Base-by-base conservation (phyloP, 176 grass and related monocot species). In the Aegilops bicornis region DNA sequence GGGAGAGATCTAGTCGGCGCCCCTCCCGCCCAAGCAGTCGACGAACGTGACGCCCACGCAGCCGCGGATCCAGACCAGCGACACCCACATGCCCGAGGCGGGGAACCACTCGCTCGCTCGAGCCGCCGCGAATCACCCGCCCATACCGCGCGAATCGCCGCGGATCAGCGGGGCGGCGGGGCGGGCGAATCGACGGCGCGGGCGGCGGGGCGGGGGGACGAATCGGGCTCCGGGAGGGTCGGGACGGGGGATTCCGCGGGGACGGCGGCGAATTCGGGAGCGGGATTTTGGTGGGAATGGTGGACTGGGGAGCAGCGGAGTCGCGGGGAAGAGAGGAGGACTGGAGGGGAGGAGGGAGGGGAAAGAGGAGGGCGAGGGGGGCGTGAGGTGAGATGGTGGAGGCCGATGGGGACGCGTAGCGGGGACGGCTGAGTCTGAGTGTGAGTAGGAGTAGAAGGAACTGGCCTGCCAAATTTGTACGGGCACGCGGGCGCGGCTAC, bases 21-120 rank as follows among this genome's bases (percentile, higher is more conserved):
- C 92, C 82, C 73, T 89, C 78, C 82, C 47, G 25, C 93, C 72
- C 90, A 91, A 86, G 85, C 91, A 94, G 87, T 92, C 96, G 79
- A 96, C 29, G 42, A 95, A 91, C 42, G 92, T 93, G 78, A 98
- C 91, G 27, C 93, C 93, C 74, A 92, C 95, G 79, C 79, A 98
- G 76, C 97, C 94, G 61, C 86, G 85, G 77, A 99, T 96, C 94
- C 94, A 96, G 67, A 93, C 94, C 88, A 96, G 92, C 70, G 90
- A 94, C 79, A 97, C 76, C 92, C 94, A 97, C 94, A 94, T 99
- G 85, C 92, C 89, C 92, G 17, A 48, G 75, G 45, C 48, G 54
- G 29, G 36, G 37, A 58, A 48, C 78, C 84, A 85, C 39, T 59
- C 19, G 1, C 19, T 2, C 19, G 1, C 19, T 2, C 7, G 7